Conservation (phyloP, 2,329 filamentous ascomycete genomes). For the Aspergillus versicolor region DNA sequence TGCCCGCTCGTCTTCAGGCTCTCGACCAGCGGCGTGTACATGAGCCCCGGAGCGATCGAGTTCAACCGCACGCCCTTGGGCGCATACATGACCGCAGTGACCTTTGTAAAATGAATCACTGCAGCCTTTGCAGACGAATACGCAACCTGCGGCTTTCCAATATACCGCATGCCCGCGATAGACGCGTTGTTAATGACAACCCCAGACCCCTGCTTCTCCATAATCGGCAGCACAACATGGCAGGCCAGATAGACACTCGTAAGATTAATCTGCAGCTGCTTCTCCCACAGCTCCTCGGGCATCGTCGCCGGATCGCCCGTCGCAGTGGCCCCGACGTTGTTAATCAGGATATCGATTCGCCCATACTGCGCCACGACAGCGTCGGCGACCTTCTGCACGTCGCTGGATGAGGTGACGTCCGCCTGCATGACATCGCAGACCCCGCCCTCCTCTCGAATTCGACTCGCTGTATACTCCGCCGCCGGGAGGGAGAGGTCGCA, state of each 20-base stretch:
- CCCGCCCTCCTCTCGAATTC: constrained; percentile 26
- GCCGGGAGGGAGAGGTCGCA: constrained; percentile 45
- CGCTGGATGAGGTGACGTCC: constrained; percentile 54
- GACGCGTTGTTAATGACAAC: constrained; percentile 52
- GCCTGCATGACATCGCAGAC: constrained; percentile 44
- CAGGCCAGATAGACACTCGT: constrained; percentile 57
- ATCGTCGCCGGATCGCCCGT: constrained; percentile 52
- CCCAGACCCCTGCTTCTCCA: constrained; percentile 25
- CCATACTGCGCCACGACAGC: constrained; percentile 54
- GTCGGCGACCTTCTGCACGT: constrained; percentile 54
- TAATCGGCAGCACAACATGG: constrained; percentile 36
- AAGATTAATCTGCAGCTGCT: constrained; percentile 56
- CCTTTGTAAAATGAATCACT: constrained; percentile 52
- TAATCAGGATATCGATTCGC: constrained; percentile 60
- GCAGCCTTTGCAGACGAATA: constrained; percentile 55
- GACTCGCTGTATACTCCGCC: neutral
- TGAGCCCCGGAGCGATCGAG: constrained; percentile 56
- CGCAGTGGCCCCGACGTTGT: constrained; percentile 61
- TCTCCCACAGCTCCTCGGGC: constrained; percentile 52
- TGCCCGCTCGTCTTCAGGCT: constrained; percentile 47
- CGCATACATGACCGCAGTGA: constrained; percentile 48
- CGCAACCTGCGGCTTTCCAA: constrained; percentile 45
- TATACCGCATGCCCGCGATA: constrained; percentile 33
- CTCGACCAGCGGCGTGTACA: constrained; percentile 55
- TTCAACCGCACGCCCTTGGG: constrained; percentile 47